Base-by-base conservation (phyloP, 2,329 filamentous ascomycete genomes). In the Periconia digitata region DNA sequence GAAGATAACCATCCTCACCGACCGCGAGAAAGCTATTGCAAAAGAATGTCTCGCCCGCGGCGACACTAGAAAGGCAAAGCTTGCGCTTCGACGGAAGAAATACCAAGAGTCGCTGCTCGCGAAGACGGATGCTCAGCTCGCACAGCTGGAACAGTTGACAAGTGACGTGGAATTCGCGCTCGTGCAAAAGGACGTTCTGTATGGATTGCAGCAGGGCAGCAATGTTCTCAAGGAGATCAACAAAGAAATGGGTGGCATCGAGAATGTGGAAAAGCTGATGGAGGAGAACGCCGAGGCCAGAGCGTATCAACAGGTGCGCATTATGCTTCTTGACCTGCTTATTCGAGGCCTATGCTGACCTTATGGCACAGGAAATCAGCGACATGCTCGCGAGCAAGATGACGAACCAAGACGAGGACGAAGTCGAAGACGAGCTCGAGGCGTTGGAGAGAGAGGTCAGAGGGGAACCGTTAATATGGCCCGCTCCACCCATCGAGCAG, bases 171-270 rank as follows among this genome's bases (percentile, higher is more conserved):
- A 99, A 74, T 99, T 99, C 73, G 90, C 94, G 34, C 82, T 92
- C 21, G 94, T 99, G 58, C 92, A 97, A 72, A 97, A 96, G 75
- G 94, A 97, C 76, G 88, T 99, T 32, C 70, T 99, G 3, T 96
- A 89, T 72, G 94, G 94, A 0, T 73, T 99, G 62, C 87, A 95
- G 73, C 91, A 96, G 76, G 92, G 92, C 35, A 96, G 92, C 0
- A 83, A 82, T 54, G 94, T 97, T 29, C 78, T 99, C 51, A 85
- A 89, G 68, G 88, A 94, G 71, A 97, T 99, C 49, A 88, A 97
- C 70, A 84, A 83, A 63, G 92, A 99, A 77, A 97, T 99, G 89
- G 92, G 92, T 49, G 92, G 94, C 2, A 77, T 99, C 53, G 92
- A 96, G 62, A 85, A 88, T 55, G 91, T 97, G 43, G 94, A 97